A percentile compares a stretch with the other conserved stretches of the same genome.
These are phyloP conservation scores for Cunninghamia lanceolata DNA, from an alignment of 75 land plant species.

Conservation along the genomic window DNA sequence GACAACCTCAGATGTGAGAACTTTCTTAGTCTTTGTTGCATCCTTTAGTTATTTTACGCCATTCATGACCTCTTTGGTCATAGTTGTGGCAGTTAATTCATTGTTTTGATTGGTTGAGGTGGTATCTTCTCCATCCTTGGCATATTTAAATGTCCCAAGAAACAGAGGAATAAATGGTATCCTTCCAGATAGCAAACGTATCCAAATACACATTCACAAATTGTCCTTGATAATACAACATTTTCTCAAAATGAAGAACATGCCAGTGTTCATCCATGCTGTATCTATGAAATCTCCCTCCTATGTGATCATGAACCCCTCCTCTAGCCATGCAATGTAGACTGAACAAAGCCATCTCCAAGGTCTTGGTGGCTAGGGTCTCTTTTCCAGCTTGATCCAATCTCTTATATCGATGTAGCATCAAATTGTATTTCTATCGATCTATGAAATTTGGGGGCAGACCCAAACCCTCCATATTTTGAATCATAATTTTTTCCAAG, in stretches of 20 bases:
- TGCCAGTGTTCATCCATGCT: conserved; percentile 99
- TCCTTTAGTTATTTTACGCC: conserved; percentile 66
- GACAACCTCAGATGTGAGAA: conserved; percentile 58
- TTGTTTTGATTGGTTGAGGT: background rate
- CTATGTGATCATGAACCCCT: no score
- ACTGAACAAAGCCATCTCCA: conserved; percentile 66
- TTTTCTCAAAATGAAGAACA: no score
- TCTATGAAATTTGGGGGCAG: conserved; percentile 95
- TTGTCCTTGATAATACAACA: no score
- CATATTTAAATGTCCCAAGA: background rate
- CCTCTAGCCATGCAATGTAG: conserved; percentile 87
- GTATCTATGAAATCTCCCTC: conserved; percentile 98
- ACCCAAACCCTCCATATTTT: conserved; percentile 82
- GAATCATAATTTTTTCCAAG: conserved; percentile 67
- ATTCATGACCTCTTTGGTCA: conserved; percentile 40
- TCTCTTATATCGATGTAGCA: conserved; percentile 73
- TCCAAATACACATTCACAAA: no score
- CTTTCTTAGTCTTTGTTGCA: conserved; percentile 84
- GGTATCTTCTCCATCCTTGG: background rate
- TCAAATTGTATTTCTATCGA: conserved; percentile 81
- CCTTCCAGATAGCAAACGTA: no score
- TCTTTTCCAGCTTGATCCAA: conserved; percentile 58
- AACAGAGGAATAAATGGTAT: no score
- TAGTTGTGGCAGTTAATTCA: background rate
- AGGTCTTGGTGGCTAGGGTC: conserved; percentile 40